Conservation (phyloP, 495 filamentous ascomycete genomes). For the Trichocladium antarcticum region DNA sequence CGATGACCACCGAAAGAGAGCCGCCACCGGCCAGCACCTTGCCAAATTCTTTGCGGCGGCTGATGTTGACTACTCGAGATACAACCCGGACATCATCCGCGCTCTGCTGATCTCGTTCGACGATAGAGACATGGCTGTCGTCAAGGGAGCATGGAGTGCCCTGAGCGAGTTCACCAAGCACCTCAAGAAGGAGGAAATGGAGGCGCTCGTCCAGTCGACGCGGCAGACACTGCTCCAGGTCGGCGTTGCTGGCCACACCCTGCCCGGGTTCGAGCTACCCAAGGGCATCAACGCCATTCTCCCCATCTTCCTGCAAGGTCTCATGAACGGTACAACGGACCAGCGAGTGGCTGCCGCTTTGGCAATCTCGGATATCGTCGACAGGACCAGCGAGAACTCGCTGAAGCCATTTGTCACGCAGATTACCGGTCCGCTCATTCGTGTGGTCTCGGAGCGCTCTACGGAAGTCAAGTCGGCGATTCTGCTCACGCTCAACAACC, state of each 20-base stretch:
- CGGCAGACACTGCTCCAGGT: constrained; percentile 75
- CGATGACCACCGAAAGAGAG: constrained; percentile 76
- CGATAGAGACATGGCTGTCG: constrained; percentile 69
- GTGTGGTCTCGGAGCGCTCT: constrained; percentile 91
- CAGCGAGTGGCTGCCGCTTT: constrained; percentile 86
- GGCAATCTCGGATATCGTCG: constrained; percentile 89
- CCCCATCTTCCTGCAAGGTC: constrained; percentile 92
- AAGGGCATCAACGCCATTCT: constrained; percentile 96
- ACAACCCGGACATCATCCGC: constrained; percentile 88
- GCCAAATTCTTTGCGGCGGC: constrained; percentile 78
- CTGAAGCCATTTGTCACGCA: constrained; percentile 91
- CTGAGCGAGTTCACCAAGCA: constrained; percentile 76
- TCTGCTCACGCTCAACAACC: constrained; percentile 83
- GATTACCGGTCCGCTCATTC: constrained; percentile 92
- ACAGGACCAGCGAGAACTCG: constrained; percentile 71
- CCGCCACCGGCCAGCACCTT: constrained; percentile 65
- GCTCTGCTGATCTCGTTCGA: constrained; percentile 83
- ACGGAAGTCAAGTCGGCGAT: constrained; percentile 94
- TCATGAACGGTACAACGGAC: constrained; percentile 89
- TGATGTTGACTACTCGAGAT: constrained; percentile 81
- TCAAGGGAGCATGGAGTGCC: constrained; percentile 87
- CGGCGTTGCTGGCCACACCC: constrained; percentile 71
- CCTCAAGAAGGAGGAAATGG: constrained; percentile 97
- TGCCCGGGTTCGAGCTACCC: constrained; percentile 82
- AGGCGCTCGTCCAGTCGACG: constrained; percentile 77